Percentiles rank a stretch among this genome's conserved stretches.
These are phyloP conservation scores for Aphanomyces astaci DNA, from an alignment of 352 stramenopile genomes.

Conservation along the genomic window DNA sequence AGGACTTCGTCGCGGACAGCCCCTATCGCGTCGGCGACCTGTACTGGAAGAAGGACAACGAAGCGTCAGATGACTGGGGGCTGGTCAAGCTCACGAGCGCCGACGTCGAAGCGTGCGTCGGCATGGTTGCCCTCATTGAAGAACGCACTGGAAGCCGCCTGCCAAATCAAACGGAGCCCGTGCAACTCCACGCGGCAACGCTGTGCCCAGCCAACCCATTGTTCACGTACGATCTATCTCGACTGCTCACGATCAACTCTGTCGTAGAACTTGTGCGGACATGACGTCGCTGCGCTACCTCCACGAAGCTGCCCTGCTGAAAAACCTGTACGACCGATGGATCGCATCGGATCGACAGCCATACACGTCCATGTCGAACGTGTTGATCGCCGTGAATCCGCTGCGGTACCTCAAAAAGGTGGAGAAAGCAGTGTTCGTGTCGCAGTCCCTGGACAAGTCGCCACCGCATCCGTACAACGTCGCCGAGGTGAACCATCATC, in stretches of 20 bases:
- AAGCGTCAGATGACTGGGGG: slow-evolving; percentile 3
- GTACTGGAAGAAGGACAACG: slow-evolving; percentile 25
- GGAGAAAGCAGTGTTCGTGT: slow-evolving; percentile 24
- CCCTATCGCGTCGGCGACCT: neutral
- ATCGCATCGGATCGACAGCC: slow-evolving; percentile 4
- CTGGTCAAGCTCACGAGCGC: slow-evolving; percentile 38
- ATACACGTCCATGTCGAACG: slow-evolving; percentile 23
- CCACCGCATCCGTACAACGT: slow-evolving; percentile 23
- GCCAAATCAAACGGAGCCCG: slow-evolving; percentile 27
- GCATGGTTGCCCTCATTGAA: slow-evolving; percentile 44
- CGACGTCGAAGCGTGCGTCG: slow-evolving; percentile 29
- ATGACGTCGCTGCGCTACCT: slow-evolving; percentile 77
- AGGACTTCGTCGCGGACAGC: neutral
- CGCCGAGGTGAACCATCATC: slow-evolving; percentile 3
- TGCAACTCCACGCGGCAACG: slow-evolving; percentile 37
- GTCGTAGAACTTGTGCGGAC: slow-evolving; percentile 43
- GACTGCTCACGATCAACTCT: neutral
- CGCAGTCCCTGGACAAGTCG: slow-evolving; percentile 15
- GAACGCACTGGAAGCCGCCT: slow-evolving; percentile 44
- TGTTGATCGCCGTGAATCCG: slow-evolving; percentile 24
- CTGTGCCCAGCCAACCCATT: slow-evolving; percentile 67
- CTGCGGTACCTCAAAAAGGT: slow-evolving; percentile 46
- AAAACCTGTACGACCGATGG: slow-evolving; percentile 23
- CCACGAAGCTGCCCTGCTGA: slow-evolving; percentile 24
- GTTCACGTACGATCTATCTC: slow-evolving; percentile 30